Conservation (phyloP, 140 eudicot species). For the Senecio squalidus region DNA sequence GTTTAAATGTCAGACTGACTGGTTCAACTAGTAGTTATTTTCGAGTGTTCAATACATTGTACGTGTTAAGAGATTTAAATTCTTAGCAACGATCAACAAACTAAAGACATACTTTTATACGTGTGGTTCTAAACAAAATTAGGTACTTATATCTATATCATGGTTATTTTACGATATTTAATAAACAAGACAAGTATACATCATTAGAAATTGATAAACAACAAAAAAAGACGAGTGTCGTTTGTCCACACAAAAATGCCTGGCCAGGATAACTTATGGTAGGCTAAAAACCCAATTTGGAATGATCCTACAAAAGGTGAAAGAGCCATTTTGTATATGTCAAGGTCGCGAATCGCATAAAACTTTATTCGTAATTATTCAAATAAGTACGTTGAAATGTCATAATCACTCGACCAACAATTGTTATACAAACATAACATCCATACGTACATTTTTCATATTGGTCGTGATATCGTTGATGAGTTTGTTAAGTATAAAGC, state of each 20-base stretch:
- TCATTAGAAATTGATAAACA: not conserved
- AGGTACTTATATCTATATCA: not conserved
- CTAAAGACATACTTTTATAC: too few species aligned
- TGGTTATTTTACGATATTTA: not conserved
- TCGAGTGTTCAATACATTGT: too few species aligned
- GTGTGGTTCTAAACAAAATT: too few species aligned
- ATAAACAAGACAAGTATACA: not conserved
- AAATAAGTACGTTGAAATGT: not conserved
- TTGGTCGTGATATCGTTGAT: too few species aligned
- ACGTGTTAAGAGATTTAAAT: too few species aligned
- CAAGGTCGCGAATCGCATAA: conserved; percentile 3
- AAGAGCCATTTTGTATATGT: not conserved
- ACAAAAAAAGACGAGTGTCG: not conserved
- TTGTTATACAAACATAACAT: not conserved
- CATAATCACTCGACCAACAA: not conserved
- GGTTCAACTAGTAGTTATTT: too few species aligned
- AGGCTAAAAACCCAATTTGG: conserved; percentile 8
- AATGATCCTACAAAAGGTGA: conserved; percentile 9
- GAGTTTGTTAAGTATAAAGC: too few species aligned
- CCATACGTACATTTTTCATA: not conserved
- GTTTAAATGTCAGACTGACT: too few species aligned
- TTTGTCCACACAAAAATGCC: conserved; percentile 25
- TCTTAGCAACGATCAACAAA: too few species aligned
- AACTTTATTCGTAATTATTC: not conserved
- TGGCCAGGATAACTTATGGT: conserved; percentile 12